Base-by-base conservation (phyloP, 108 stramenopile species). In the Skeletonema costatum region DNA sequence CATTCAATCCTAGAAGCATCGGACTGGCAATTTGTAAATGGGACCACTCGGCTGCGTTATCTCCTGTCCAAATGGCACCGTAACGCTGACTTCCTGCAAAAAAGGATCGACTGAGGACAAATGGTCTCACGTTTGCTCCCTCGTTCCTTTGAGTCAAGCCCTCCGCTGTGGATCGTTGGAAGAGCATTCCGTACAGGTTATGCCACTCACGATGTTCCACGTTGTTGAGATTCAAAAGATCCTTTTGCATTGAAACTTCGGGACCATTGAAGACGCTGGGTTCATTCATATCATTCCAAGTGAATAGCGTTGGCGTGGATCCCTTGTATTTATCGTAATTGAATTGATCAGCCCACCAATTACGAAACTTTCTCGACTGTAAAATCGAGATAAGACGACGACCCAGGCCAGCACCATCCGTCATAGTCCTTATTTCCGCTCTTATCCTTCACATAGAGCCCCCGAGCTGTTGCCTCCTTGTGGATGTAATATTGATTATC, bases 401-500 rank as follows among this genome's bases (percentile, higher is more conserved):
- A 86, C 5, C 99, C 99, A 36, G 99, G 98, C 99, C 99, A 99
- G 87, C 99, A 99, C 98, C 98, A 99, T n/a, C 99, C 99, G 77
- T 99, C 98, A 71, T 87, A 99, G 68, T 99, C 98, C 65, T 93
- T 95, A 11, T 64, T 67, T 21, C 97, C 97, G 77, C 87, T 80
- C 59, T 88, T 93, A 66, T 98, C 96, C 82, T 98, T 98, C 71
- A 99, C 86, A 87, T 99, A 99, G 36, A 97, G 75, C 0, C 97
- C 97, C 66, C 89, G 91, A 2, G 86, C 60, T 9, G 94, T 94
- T 7, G 98, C 98, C 85, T 99, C 97, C 68, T 93, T 96, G 76
- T 99, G 98, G 50, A 99, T 89, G 66, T 92, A 87, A 78, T 97
- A 99, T 65, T 88, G 74, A 39, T 81, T 53, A 80, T 99, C 99